A percentile compares a stretch with the other conserved stretches of the same genome.
phyloP scores from a whole-genome alignment of 805 yeast species.

The Sungouiella blattae region DNA sequence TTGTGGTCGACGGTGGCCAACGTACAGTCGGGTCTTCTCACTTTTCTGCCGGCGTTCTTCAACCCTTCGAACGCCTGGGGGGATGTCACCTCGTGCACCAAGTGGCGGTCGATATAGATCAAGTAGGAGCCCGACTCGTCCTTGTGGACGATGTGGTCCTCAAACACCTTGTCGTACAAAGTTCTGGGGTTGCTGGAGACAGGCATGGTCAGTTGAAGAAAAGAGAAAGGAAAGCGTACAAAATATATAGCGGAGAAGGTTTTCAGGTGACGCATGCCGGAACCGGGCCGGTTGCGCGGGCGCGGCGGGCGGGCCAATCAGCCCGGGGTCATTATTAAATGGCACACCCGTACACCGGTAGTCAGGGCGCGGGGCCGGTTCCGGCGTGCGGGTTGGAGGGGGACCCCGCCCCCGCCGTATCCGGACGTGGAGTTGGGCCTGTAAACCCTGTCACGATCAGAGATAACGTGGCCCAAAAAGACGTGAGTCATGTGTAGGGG shows the following conservation, averaged over 20 bases:
- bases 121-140: conserved; percentile 86
- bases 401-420: too few species aligned
- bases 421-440: too few species aligned
- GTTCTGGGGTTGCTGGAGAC: conserved; percentile 38
- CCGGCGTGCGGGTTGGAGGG: too few species aligned
- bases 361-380: too few species aligned
- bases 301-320: conserved; percentile 12
- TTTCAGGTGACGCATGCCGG: conserved; percentile 11
- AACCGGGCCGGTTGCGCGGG: conserved; percentile 16
- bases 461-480: too few species aligned
- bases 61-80: conserved; percentile 99
- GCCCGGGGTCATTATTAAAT: not conserved
- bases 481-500: too few species aligned
- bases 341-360: not conserved
- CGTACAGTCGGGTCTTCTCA: conserved; percentile 90
- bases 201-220: conserved; percentile 5
- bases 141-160: conserved; percentile 87
- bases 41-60: conserved; percentile 78
- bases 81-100: conserved; percentile 97
- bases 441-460: too few species aligned
- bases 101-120: conserved; percentile 91
- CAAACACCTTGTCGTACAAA: conserved; percentile 93
- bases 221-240: too few species aligned
- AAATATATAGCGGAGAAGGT: not conserved
- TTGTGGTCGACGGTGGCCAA: conserved; percentile 96